Percentiles rank a stretch among this genome's conserved stretches.
phyloP scores from a whole-genome alignment of 805 yeast species.

The Pichia rugopelliculosa region DNA sequence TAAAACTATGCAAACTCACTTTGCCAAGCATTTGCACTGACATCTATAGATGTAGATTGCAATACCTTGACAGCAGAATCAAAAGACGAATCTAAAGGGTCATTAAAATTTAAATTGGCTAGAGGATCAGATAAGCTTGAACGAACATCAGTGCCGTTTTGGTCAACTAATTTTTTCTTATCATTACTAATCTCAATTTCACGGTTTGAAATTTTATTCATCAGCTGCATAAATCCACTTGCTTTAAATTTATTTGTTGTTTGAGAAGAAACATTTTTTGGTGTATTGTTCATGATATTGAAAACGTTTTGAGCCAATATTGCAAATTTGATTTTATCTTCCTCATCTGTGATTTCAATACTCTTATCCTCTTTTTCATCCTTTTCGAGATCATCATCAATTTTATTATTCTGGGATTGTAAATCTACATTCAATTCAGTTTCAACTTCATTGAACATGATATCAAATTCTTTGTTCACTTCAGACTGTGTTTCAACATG shows the following conservation, averaged over 20 bases:
- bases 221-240: conserved; percentile 34
- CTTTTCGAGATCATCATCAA: not conserved
- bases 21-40: conserved; percentile 6
- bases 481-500: not conserved
- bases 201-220: conserved; percentile 33
- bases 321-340: conserved; percentile 32
- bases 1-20: conserved; percentile 3
- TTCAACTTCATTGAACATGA: conserved; percentile 26
- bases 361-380: conserved; percentile 2
- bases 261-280: conserved; percentile 20
- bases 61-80: conserved; percentile 6
- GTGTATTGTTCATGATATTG: conserved; percentile 30
- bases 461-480: conserved; percentile 16
- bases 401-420: conserved; percentile 4
- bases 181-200: conserved; percentile 31
- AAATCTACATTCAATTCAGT: conserved; percentile 10
- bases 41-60: not conserved
- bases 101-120: not conserved
- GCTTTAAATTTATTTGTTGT: conserved; percentile 33
- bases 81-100: conserved; percentile 2
- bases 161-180: conserved; percentile 34
- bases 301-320: conserved; percentile 33
- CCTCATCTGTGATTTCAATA: conserved; percentile 16
- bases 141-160: conserved; percentile 29
- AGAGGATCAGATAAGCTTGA: conserved; percentile 24